A percentile compares a stretch with the other conserved stretches of the same genome.
phyloP scores from a whole-genome alignment of 139 green algal genomes.

The Micromonas pusilla region DNA sequence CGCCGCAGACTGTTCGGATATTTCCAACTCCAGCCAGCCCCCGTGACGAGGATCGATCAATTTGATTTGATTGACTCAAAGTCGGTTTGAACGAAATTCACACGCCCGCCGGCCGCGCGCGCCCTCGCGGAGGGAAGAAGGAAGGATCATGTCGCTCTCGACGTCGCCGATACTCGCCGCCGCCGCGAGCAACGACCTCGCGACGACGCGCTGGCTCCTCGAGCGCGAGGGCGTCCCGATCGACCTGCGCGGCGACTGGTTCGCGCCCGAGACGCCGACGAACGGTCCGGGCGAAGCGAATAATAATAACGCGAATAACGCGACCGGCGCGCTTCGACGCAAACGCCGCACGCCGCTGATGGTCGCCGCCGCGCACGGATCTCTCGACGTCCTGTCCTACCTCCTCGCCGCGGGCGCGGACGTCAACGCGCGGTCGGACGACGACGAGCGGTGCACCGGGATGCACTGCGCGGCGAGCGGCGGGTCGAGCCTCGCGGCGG shows the following conservation, averaged over 20 bases:
- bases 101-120: too few species aligned
- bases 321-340: neutral
- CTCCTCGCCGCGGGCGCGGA: constrained; percentile 1
- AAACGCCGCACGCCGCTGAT: constrained; percentile 23
- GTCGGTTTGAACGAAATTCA: too few species aligned
- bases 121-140: too few species aligned
- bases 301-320: too few species aligned
- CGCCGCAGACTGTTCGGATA: too few species aligned
- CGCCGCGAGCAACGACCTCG: constrained; percentile 17
- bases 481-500: constrained; percentile 20
- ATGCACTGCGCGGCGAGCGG: constrained; percentile 41
- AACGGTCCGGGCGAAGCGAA: too few species aligned
- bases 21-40: too few species aligned
- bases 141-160: neutral
- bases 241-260: constrained; percentile 11
- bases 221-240: constrained; percentile 14
- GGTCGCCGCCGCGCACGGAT: constrained; percentile 15
- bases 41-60: too few species aligned
- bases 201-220: neutral
- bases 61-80: too few species aligned
- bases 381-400: constrained; percentile 13
- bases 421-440: neutral
- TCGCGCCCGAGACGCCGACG: neutral
- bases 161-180: constrained; percentile 9
- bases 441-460: constrained; percentile 28